Evolutionary conservation across 2,329 filamentous ascomycete genomes (phyloP), one percentile per base, ranked within the genome.

Genomic region (Cytospora mali): DNA sequence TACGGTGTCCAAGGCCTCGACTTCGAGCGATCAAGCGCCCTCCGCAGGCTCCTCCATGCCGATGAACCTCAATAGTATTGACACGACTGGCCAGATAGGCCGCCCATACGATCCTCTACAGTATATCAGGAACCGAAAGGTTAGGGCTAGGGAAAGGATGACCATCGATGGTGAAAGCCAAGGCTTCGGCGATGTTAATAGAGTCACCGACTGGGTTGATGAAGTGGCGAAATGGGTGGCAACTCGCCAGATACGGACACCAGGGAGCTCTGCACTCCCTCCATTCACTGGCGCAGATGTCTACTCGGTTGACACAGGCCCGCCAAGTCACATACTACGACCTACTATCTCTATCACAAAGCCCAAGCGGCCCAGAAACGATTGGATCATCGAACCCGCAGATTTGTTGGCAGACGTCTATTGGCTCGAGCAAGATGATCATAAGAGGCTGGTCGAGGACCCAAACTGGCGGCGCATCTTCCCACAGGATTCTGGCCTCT

Each of bases 41-140:
- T 80, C 81, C 10, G 78, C n/a, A 46, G 42, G 42, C 21, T 23
- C 81, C 27, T 68, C 65, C 27, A 77, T 66, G 70, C 76, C 54
- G 68, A 77, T 64, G 67, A 69, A 31, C 18, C 33, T 55, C n/a
- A 46, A 56, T 29, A 63, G 58, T 73, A 69, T 62, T 72, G 79
- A 69, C 58, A 73, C 62, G 64, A 74, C 60, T 74, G 75, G 66
- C 56, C 77, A 68, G 62, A 74, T 88, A 9, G 90, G 90, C 5
- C 88, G 93, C 58, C 77, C 81, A 2, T 98, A 98, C 73, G 97
- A 99, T 72, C 95, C 94, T 5, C 77, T 99, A 27, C 95, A 98
- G 74, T 92, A 92, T 69, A 90, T 98, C 61, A 88, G 95, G 23
- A 98, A 99, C 72, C 85, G 94, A 54, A 94, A 93, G 72, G 85